Percentiles rank a stretch among this genome's conserved stretches.
phyloP scores from a whole-genome alignment of 345 rosid genomes.

The Geranium rotundifolium region DNA sequence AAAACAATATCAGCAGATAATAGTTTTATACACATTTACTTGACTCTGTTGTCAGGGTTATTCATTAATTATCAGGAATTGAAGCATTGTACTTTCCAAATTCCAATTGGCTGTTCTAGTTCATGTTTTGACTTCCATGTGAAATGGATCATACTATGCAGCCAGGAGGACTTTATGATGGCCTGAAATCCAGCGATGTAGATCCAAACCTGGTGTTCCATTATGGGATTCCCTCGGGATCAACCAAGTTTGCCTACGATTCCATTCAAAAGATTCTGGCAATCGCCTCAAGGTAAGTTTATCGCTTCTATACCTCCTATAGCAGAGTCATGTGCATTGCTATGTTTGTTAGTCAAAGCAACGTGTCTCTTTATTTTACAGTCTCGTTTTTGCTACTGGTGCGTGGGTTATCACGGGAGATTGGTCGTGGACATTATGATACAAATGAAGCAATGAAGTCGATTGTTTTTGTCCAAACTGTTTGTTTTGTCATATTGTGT shows the following conservation, averaged over 20 bases:
- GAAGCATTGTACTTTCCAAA: no score
- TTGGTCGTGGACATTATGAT: no score
- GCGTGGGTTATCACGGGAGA: slow-evolving; percentile 10
- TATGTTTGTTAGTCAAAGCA: no score
- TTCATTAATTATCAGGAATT: no score
- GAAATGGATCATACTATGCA: slow-evolving; percentile 13
- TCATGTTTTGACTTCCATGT: no score
- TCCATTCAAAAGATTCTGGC: slow-evolving; percentile 62
- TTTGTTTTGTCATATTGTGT: background rate
- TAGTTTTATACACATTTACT: background rate
- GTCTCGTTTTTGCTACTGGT: background rate
- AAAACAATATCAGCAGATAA: background rate
- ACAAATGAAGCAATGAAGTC: background rate
- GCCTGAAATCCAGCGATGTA: slow-evolving; percentile 54
- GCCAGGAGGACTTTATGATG: slow-evolving; percentile 55
- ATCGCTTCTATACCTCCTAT: no score
- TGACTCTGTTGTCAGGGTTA: background rate
- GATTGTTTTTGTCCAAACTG: background rate
- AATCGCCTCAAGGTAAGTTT: slow-evolving; percentile 49
- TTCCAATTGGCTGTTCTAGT: no score
- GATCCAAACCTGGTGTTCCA: slow-evolving; percentile 71
- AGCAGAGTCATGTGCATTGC: no score
- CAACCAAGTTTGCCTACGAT: slow-evolving; percentile 58
- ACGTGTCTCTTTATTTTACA: background rate
- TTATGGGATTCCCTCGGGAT: slow-evolving; percentile 74